Conservation (phyloP, 1,284 basidiomycete species). For the Trametes pubescens region DNA sequence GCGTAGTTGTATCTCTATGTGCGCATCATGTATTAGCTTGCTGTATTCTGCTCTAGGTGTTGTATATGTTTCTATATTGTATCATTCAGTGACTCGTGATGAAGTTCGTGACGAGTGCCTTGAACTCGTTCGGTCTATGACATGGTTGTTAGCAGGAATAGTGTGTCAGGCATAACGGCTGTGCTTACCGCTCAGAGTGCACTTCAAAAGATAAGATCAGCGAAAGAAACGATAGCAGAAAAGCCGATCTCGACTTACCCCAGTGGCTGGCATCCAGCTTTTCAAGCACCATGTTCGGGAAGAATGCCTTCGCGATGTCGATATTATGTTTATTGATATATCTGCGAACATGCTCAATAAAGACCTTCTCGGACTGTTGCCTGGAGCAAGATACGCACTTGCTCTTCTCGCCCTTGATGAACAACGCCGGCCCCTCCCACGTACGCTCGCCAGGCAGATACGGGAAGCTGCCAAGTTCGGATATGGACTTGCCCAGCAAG, state of each 20-base stretch:
- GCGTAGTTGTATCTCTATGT: constrained; percentile 3
- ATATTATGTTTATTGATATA: constrained; percentile 78
- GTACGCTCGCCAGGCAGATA: constrained; percentile 62
- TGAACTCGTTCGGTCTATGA: constrained; percentile 57
- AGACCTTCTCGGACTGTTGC: not conserved
- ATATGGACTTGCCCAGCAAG: constrained; percentile 66
- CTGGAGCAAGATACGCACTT: constrained; percentile 52
- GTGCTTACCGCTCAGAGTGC: constrained; percentile 62
- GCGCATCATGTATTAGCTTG: constrained; percentile 14
- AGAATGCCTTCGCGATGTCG: constrained; percentile 66
- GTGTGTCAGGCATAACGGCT: not conserved
- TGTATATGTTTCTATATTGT: not conserved
- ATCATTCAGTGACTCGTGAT: constrained; percentile 37
- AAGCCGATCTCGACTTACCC: constrained; percentile 53
- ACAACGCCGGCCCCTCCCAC: constrained; percentile 73
- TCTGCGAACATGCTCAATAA: constrained; percentile 42
- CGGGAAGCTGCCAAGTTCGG: constrained; percentile 80
- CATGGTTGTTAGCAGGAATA: not conserved
- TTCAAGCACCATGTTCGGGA: constrained; percentile 67
- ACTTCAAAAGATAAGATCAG: constrained; percentile 46
- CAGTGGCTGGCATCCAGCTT: constrained; percentile 72
- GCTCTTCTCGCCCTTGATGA: constrained; percentile 84
- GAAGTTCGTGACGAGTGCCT: constrained; percentile 51
- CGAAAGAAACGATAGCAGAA: not conserved
- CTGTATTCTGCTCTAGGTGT: constrained; percentile 18